Conservation (phyloP, 139 green algal genomes). For the Chlamydomonas incerta region DNA sequence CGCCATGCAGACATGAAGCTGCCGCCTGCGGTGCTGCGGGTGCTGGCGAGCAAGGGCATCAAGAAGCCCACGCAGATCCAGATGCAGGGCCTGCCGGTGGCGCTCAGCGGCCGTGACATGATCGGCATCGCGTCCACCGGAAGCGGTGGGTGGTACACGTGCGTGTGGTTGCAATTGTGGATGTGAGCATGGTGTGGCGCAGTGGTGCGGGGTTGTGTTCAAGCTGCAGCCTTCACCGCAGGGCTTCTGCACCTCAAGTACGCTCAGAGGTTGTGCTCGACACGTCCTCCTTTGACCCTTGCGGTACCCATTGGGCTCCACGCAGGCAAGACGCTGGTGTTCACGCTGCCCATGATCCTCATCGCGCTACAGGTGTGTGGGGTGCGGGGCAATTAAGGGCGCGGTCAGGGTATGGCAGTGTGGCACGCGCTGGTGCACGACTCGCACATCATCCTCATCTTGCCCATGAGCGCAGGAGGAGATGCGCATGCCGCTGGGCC, state of each 20-base stretch:
- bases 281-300: too few species aligned
- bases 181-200: too few species aligned
- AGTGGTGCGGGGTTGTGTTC: too few species aligned
- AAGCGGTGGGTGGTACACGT: conserved; percentile 56
- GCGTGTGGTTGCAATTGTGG: not conserved
- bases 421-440: too few species aligned
- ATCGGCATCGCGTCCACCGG: conserved; percentile 99
- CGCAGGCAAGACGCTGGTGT: conserved; percentile 95
- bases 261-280: too few species aligned
- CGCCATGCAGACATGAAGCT: conserved; percentile 72
- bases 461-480: conserved; percentile 56
- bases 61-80: conserved; percentile 94
- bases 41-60: conserved; percentile 88
- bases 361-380: conserved; percentile 77
- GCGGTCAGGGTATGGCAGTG: too few species aligned
- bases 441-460: not conserved
- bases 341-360: conserved; percentile 93
- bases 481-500: conserved; percentile 82
- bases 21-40: conserved; percentile 50
- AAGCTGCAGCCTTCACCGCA: too few species aligned
- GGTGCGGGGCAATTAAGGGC: not conserved
- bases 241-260: too few species aligned
- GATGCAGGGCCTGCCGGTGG: conserved; percentile 94
- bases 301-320: too few species aligned
- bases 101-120: conserved; percentile 96